Conservation (phyloP, 2,329 filamentous ascomycete species). For the Cyphellophora attinorum region DNA sequence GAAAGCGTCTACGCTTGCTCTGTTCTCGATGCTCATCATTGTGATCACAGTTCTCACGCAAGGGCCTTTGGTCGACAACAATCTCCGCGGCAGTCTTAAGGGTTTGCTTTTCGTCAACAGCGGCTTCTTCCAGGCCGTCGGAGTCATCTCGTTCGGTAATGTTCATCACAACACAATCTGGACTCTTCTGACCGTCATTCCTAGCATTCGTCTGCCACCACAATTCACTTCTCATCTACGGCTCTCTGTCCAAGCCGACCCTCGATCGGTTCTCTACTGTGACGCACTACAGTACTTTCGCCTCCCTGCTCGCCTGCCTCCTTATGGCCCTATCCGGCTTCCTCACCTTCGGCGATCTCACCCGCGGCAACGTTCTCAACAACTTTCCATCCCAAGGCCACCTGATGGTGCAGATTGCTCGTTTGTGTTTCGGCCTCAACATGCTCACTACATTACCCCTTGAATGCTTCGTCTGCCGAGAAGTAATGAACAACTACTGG, state of each 20-base stretch:
- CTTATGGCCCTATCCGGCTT: constrained; percentile 82
- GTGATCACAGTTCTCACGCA: constrained; percentile 80
- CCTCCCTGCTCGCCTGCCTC: constrained; percentile 88
- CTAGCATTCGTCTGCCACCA: constrained; percentile 67
- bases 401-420: constrained; percentile 85
- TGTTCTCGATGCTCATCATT: constrained; percentile 89
- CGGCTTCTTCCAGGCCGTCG: constrained; percentile 90
- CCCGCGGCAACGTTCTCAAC: constrained; percentile 91
- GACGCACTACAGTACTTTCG: constrained; percentile 83
- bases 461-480: constrained; percentile 93
- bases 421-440: constrained; percentile 92
- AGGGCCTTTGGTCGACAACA: constrained; percentile 61
- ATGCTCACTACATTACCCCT: constrained; percentile 96
- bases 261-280: constrained; percentile 89
- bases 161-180: neutral
- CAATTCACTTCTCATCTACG: constrained; percentile 95
- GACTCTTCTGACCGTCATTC: neutral
- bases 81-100: constrained; percentile 62
- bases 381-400: constrained; percentile 82
- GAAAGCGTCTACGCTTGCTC: constrained; percentile 86
- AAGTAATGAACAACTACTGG: constrained; percentile 87
- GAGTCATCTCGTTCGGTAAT: constrained; percentile 92
- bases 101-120: constrained; percentile 67
- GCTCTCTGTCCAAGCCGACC: constrained; percentile 84
- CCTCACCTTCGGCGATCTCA: constrained; percentile 84